Percentiles rank a stretch among this genome's conserved stretches.
phyloP scores from a whole-genome alignment of 2,329 filamentous ascomycete species.

The Neopestalotiopsis sp. region DNA sequence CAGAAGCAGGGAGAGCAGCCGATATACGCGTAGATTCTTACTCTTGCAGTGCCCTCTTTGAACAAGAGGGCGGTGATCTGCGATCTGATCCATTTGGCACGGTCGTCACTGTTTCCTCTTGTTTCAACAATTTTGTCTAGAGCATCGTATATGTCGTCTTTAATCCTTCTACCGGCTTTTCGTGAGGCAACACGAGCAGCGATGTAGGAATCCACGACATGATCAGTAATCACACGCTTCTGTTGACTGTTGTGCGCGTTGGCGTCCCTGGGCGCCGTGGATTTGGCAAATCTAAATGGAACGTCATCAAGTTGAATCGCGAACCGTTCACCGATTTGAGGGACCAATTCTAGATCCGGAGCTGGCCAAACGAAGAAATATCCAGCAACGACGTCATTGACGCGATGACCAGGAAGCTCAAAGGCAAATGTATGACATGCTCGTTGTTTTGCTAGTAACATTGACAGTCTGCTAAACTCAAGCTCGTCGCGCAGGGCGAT shows the following conservation, averaged over 20 bases:
- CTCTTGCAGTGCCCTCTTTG: neutral
- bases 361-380: neutral
- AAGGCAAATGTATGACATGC: neutral
- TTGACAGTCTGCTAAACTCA: neutral
- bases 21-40: too few relatives aligned
- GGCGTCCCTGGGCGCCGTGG: neutral
- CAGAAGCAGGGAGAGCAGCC: too few relatives aligned
- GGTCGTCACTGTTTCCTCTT: neutral
- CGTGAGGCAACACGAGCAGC: neutral
- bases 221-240: neutral
- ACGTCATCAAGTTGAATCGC: neutral
- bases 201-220: neutral
- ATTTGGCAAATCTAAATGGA: neutral
- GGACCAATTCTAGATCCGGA: neutral
- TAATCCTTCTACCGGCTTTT: neutral
- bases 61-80: neutral
- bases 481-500: conserved; percentile 5
- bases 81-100: neutral
- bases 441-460: neutral
- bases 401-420: neutral
- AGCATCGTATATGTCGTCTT: neutral
- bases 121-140: neutral
- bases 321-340: neutral
- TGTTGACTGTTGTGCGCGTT: neutral
- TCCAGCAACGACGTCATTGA: neutral